These are phyloP conservation scores for Eucalyptus brandiana DNA, from an alignment of 345 rosid species.

Conservation along the genomic window DNA sequence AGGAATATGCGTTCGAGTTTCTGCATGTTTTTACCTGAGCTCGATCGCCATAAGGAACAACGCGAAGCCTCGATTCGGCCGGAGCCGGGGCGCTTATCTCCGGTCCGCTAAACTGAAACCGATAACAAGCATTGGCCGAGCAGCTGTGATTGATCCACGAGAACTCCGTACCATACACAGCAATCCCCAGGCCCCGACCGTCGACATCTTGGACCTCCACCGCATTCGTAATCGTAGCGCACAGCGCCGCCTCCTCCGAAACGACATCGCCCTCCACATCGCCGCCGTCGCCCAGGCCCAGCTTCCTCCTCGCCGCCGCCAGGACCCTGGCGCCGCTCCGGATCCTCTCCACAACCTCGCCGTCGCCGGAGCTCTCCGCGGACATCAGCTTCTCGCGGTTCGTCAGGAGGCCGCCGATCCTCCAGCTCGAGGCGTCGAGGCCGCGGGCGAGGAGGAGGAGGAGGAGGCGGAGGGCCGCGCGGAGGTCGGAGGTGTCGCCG, in stretches of 20 bases:
- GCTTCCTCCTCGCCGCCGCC: slow-evolving; percentile 4
- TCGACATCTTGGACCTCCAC: slow-evolving; percentile 65
- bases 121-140: slow-evolving; percentile 72
- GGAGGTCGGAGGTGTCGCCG: slow-evolving; percentile 30
- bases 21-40: background rate
- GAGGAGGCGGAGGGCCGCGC: slow-evolving; percentile 49
- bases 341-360: slow-evolving; percentile 18
- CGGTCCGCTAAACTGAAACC: slow-evolving; percentile 30
- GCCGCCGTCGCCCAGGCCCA: background rate
- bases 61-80: background rate
- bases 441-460: slow-evolving; percentile 30
- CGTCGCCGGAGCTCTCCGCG: background rate
- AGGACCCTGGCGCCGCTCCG: slow-evolving; percentile 25
- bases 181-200: slow-evolving; percentile 49
- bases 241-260: slow-evolving; percentile 41
- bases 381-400: slow-evolving; percentile 31
- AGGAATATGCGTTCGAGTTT: background rate
- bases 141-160: slow-evolving; percentile 95
- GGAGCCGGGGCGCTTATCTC: background rate
- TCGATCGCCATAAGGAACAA: slow-evolving; percentile 10
- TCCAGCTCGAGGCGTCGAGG: background rate
- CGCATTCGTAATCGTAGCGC: slow-evolving; percentile 62
- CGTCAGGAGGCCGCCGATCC: slow-evolving; percentile 35
- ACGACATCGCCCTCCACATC: background rate
- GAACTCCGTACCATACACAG: slow-evolving; percentile 41